Evolutionary conservation across 2,329 filamentous ascomycete genomes (phyloP).

Genomic region (Periconia sp.): DNA sequence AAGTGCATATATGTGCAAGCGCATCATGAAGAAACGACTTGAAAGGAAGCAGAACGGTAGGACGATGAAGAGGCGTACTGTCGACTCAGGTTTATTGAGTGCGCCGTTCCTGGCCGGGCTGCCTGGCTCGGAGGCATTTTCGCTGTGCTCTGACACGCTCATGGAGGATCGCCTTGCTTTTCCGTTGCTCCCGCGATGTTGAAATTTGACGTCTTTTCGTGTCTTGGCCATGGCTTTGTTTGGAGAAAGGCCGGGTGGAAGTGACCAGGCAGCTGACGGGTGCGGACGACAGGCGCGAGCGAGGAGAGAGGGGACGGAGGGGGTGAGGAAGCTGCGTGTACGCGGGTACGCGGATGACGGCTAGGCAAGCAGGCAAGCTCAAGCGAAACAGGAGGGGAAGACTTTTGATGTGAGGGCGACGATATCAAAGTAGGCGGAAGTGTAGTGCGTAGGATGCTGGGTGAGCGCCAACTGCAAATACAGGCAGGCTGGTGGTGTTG

Average conservation of each 20-base stretch:
- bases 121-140: constrained; percentile 55
- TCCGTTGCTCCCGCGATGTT: constrained; percentile 51
- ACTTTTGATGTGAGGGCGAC: no score
- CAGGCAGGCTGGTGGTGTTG: no score
- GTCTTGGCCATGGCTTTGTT: constrained; percentile 39
- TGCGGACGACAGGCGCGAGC: neutral
- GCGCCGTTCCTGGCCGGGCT: constrained; percentile 52
- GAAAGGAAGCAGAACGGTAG: no score
- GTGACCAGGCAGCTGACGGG: neutral
- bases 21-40: no score
- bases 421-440: no score
- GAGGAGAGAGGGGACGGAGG: neutral
- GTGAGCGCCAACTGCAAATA: no score
- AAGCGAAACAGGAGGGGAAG: no score
- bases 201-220: constrained; percentile 63
- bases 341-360: no score
- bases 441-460: no score
- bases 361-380: no score
- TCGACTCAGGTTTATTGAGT: constrained; percentile 19
- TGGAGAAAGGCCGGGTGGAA: neutral
- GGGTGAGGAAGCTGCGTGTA: neutral
- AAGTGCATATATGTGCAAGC: no score
- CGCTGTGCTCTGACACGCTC: constrained; percentile 72
- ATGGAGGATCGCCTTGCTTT: constrained; percentile 63
- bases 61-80: constrained; percentile 3